Conservation (phyloP, 2,329 filamentous ascomycete species). For the Paraphoma chrysanthemicola region DNA sequence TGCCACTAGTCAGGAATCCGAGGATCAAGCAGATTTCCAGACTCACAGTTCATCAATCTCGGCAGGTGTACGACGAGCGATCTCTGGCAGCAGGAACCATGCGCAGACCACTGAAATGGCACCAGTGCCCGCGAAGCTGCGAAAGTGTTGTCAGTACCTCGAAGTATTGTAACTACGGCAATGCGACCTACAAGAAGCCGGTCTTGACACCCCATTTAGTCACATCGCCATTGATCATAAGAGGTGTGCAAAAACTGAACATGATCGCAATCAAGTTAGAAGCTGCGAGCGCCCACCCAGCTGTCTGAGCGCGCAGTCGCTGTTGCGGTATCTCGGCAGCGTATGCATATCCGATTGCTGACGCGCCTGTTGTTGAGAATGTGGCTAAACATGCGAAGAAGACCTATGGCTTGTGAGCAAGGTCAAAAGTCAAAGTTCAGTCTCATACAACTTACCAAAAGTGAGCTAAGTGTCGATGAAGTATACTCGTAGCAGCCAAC, state of each 20-base stretch:
- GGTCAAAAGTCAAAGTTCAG: neutral
- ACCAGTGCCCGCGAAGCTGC: neutral
- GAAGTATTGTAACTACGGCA: neutral
- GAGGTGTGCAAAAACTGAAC: neutral
- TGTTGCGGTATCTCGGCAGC: neutral
- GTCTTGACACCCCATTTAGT: neutral
- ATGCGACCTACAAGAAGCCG: neutral
- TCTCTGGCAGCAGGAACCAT: neutral
- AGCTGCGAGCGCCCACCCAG: neutral
- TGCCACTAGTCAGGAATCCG: neutral
- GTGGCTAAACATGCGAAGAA: neutral
- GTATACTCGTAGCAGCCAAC: neutral
- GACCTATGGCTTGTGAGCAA: neutral
- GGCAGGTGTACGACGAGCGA: neutral
- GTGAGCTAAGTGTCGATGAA: neutral
- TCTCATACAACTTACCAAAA: neutral
- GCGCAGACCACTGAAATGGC: neutral
- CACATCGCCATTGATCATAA: neutral
- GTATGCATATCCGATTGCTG: neutral
- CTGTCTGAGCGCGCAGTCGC: neutral
- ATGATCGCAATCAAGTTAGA: neutral
- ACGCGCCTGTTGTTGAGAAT: neutral
- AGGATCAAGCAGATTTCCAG: neutral
- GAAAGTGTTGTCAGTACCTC: neutral
- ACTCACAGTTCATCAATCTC: neutral